Percentiles rank a stretch among this genome's conserved stretches.
Evolutionary conservation across 176 grass and related monocot genomes (phyloP).

Genomic region (Chrysopogon serrulatus): DNA sequence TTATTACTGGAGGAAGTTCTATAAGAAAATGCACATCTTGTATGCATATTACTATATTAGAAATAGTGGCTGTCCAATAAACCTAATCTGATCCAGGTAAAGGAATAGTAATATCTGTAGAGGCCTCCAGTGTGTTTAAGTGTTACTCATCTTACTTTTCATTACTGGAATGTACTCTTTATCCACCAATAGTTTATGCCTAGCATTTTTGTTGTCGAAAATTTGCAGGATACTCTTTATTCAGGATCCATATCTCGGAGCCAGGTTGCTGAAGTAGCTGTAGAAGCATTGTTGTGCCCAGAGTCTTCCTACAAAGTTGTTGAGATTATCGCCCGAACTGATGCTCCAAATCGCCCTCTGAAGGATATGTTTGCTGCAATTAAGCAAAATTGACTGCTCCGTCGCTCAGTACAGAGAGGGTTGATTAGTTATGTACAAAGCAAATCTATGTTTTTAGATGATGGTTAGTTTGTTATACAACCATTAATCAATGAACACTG

Average conservation of each 20-base stretch:
- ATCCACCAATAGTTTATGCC: background rate
- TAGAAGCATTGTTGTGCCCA: slow-evolving; percentile 46
- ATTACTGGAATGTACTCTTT: background rate
- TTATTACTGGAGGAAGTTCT: background rate
- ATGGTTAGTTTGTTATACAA: background rate
- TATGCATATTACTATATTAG: background rate
- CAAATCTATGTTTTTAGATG: background rate
- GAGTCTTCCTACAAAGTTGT: slow-evolving; percentile 67
- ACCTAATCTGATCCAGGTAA: too few relatives aligned
- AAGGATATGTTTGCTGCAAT: slow-evolving; percentile 48
- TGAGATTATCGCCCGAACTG: slow-evolving; percentile 46
- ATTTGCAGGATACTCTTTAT: slow-evolving; percentile 55
- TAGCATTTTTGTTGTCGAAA: background rate
- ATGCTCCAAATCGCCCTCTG: slow-evolving; percentile 36
- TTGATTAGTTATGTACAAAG: background rate
- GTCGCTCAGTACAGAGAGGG: background rate
- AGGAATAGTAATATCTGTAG: background rate
- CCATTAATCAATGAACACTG: background rate
- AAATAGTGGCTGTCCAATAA: background rate
- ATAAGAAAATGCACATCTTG: background rate
- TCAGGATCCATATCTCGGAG: slow-evolving; percentile 69
- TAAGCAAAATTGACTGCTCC: slow-evolving; percentile 30
- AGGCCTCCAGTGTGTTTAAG: background rate
- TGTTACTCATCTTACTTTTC: background rate
- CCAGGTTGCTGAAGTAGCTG: slow-evolving; percentile 60